Percentiles rank a stretch among this genome's conserved stretches.
Evolutionary conservation across 2,329 filamentous ascomycete genomes (phyloP).

Genomic region (Neurospora sp.): DNA sequence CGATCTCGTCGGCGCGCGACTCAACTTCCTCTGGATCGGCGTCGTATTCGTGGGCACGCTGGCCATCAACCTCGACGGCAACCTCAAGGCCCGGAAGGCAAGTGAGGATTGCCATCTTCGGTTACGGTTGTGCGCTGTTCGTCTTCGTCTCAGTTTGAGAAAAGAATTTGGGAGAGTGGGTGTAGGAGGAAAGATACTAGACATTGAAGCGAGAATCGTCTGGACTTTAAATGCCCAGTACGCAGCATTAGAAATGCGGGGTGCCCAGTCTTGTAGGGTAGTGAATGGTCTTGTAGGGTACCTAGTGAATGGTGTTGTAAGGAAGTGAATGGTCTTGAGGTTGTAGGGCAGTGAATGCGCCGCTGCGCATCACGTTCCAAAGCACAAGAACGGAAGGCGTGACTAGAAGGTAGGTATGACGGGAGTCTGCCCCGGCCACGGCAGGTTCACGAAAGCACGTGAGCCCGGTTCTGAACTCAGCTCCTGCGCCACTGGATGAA

Average conservation of each 20-base stretch:
- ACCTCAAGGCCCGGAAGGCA: constrained; percentile 4
- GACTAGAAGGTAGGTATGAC: neutral
- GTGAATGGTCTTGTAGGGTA: too few species aligned
- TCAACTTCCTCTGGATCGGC: neutral
- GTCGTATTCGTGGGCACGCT: constrained; percentile 6
- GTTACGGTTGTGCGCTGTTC: neutral
- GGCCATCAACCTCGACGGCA: constrained; percentile 2
- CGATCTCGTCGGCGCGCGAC: too few species aligned
- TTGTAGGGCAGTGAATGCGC: neutral
- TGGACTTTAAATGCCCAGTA: neutral
- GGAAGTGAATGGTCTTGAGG: too few species aligned
- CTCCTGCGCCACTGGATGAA: neutral
- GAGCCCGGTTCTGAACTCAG: neutral
- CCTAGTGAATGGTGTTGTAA: too few species aligned
- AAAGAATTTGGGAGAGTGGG: neutral
- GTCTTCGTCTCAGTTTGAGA: neutral
- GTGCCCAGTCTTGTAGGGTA: neutral
- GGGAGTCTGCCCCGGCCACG: neutral
- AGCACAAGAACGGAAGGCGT: neutral
- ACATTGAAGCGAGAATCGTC: neutral
- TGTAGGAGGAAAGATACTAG: neutral
- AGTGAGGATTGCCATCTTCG: constrained; percentile 5
- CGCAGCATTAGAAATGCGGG: neutral
- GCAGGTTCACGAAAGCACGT: neutral
- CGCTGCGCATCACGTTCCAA: neutral